Evolutionary conservation across 2,329 filamentous ascomycete species (phyloP), one percentile per base, ranked within the genome.

Genomic region (Sphaerulina populicola): DNA sequence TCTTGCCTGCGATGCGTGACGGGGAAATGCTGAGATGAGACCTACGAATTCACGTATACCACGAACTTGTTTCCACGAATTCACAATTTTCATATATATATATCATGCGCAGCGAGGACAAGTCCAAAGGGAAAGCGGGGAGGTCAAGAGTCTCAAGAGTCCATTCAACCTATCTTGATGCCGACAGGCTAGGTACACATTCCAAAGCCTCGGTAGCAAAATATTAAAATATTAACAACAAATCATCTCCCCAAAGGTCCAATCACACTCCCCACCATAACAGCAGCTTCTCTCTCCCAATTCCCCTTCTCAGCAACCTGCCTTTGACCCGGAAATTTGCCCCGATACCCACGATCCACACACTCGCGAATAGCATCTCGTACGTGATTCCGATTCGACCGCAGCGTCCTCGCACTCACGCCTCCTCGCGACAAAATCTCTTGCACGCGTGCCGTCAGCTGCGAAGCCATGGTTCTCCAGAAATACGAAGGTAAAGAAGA

Each of bases 221-320:
- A 27, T 3, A 1, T 6, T 5, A 6, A 27, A 27, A 27, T 3
- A 1, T 6, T 5, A 7, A 3, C 23, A 7, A 7, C 23, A 27
- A 4, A 6, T 27, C 6, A 27, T 27, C 23, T 27, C 23, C 23
- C 23, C 6, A 80, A 57, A n/a, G 70, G 67, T n/a, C 78, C 77
- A 44, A 89, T 76, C 5, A 96, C 81, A 61, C 87, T 87, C 47
- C 86, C 85, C 38, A 94, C 86, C 91, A 97, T 96, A 43, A 97
- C 90, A 1, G 90, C 89, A 43, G 90, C 85, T 71, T 97, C 93
- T 36, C 91, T 79, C 63, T 96, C 91, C 88, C 88, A 96, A 50
- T 74, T 78, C 72, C 74, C 56, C 68, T 71, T 56, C 64, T 38
- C 75, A 69, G 53, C 58, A 69, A 53, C 58, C 62, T 53, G 55